Evolutionary conservation across 371 early-diverging fungal genomes (phyloP).

Genomic region (Lichtheimia ramosa): DNA sequence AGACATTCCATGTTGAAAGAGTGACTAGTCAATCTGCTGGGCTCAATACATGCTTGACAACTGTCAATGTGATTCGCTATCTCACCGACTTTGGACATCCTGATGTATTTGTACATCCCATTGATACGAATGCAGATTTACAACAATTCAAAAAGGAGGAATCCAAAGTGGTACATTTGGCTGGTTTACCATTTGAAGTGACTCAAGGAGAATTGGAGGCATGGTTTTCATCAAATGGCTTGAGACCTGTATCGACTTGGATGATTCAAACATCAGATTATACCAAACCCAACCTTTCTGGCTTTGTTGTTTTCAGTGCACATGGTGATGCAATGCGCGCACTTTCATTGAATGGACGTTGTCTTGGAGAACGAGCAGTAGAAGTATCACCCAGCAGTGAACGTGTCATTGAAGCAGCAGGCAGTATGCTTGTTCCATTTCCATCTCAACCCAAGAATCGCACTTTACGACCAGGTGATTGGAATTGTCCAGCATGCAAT

Average conservation of each 20-base stretch:
- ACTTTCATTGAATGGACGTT: slow-evolving; percentile 64
- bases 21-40: slow-evolving; percentile 59
- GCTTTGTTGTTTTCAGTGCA: slow-evolving; percentile 55
- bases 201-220: slow-evolving; percentile 68
- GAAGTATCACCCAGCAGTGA: slow-evolving; percentile 68
- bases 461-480: slow-evolving; percentile 66
- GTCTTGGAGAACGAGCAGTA: slow-evolving; percentile 65
- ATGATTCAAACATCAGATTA: slow-evolving; percentile 52
- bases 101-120: slow-evolving; percentile 66
- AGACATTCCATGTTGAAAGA: slow-evolving; percentile 49
- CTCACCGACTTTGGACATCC: slow-evolving; percentile 51
- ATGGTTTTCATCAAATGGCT: slow-evolving; percentile 62
- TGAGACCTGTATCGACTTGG: slow-evolving; percentile 57
- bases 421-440: slow-evolving; percentile 54
- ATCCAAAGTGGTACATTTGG: slow-evolving; percentile 67
- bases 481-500: slow-evolving; percentile 74
- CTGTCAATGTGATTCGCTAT: slow-evolving; percentile 59
- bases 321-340: slow-evolving; percentile 67
- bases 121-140: slow-evolving; percentile 64
- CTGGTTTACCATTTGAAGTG: slow-evolving; percentile 60
- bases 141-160: slow-evolving; percentile 68
- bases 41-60: slow-evolving; percentile 60
- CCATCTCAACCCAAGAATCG: slow-evolving; percentile 52
- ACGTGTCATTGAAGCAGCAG: slow-evolving; percentile 52
- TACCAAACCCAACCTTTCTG: slow-evolving; percentile 59